Base-by-base conservation (phyloP, 2,329 filamentous ascomycete species). In the Zarea fungicola region DNA sequence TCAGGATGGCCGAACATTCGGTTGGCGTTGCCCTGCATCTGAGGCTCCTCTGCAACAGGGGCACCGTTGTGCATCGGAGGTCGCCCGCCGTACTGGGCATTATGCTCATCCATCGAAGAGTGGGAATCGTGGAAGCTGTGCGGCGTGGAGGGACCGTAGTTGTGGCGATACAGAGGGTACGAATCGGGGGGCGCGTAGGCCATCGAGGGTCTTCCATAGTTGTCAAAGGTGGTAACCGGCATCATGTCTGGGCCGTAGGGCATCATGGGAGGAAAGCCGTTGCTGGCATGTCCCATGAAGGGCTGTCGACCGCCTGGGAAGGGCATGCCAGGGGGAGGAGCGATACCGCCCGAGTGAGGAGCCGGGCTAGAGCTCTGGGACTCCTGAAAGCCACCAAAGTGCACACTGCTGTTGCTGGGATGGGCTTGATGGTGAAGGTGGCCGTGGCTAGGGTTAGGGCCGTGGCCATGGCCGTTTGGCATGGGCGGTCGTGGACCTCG, bases 101-200 rank as follows among this genome's bases (percentile, higher is more conserved):
- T 68, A 11, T 76, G 73, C 32, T 73, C 74, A 14, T 66, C 69
- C 36, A 73, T 71, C 5, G 80, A 81, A 29, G 77, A 73, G 52
- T 82, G 80, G 3, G 81, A 83, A 29, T 75, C 80, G 48, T 81
- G 80, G 57, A 80, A 81, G 62, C 79, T 83, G 53, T 79, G 79
- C 4, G 79, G 76, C 2, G 78, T 81, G 1, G 75, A 73, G 2
- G 79, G 76, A 3, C 74, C 75, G 58, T 77, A 77, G 54, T 65
- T 68, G 54, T 63, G 65, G 21, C 59, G 60, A 51, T 65, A 60
- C 5, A 58, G 56, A 36, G 55, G 58, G 48, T 65, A 66, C 8
- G 67, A 56, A 26, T 72, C 67, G 46, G 63, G 54, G 7, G 62
- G 65, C 8, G 59, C 61, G 47, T 62, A 69, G 14, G 56, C 58